Conservation (phyloP, 176 grass and related monocot species). For the Poa pratensis region DNA sequence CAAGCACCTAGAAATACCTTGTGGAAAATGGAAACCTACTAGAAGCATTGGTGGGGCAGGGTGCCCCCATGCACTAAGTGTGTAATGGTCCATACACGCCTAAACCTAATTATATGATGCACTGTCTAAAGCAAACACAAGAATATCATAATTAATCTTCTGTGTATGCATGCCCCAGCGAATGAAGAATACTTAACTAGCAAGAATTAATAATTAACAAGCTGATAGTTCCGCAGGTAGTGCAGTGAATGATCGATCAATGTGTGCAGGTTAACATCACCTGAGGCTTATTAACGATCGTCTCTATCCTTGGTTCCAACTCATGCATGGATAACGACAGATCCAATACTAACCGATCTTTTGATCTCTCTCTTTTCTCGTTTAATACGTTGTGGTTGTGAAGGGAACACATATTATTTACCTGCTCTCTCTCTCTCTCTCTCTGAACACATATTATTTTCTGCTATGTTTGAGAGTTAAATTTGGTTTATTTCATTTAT, state of each 20-base stretch:
- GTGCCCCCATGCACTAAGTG: conserved; percentile 26
- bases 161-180: background rate
- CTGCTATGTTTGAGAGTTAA: too few species aligned
- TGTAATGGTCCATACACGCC: conserved; percentile 35
- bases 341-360: background rate
- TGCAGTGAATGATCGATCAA: conserved; percentile 24
- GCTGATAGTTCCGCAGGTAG: conserved; percentile 45
- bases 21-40: conserved; percentile 40
- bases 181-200: conserved; percentile 10
- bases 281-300: conserved; percentile 23
- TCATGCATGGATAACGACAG: conserved; percentile 14
- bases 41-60: conserved; percentile 25
- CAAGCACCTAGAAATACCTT: conserved; percentile 43
- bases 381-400: conserved; percentile 46
- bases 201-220: conserved; percentile 21
- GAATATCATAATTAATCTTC: conserved; percentile 17
- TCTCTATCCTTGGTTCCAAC: conserved; percentile 40
- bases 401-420: conserved; percentile 31
- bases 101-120: conserved; percentile 55
- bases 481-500: too few species aligned
- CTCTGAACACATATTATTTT: too few species aligned
- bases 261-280: conserved; percentile 52
- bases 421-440: background rate
- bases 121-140: conserved; percentile 53
- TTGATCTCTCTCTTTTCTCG: background rate